Evolutionary conservation across 306 rosid genomes (phyloP).

Genomic region (Sesbania bispinosa): DNA sequence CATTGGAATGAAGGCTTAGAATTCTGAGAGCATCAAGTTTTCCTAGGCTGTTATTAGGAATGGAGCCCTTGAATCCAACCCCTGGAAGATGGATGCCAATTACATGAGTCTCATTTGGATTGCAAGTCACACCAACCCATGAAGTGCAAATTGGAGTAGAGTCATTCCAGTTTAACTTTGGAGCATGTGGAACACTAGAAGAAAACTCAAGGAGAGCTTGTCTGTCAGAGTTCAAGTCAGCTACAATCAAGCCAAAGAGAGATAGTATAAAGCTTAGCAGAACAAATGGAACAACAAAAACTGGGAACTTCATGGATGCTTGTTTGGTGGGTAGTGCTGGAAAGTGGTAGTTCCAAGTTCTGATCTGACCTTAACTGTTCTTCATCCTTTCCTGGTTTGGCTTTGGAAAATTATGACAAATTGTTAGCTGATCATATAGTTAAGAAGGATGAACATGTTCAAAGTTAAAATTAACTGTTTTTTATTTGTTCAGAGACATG

Average conservation of each 20-base stretch:
- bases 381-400: conserved; percentile 36
- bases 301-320: conserved; percentile 41
- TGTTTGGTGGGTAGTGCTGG: conserved; percentile 13
- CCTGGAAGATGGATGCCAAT: conserved; percentile 59
- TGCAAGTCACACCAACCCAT: conserved; percentile 65
- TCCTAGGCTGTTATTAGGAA: conserved; percentile 52
- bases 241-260: conserved; percentile 26
- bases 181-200: conserved; percentile 35
- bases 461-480: background rate
- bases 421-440: conserved; percentile 28
- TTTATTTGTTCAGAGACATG: no score
- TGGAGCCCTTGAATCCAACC: conserved; percentile 46
- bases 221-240: conserved; percentile 55
- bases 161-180: conserved; percentile 57
- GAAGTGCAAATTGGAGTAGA: conserved; percentile 48
- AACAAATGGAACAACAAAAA: conserved; percentile 24
- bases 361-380: conserved; percentile 16
- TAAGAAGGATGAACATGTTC: background rate
- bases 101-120: conserved; percentile 36
- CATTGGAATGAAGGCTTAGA: conserved; percentile 63
- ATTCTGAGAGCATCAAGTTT: conserved; percentile 52
- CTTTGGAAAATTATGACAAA: conserved; percentile 23
- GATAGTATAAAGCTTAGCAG: conserved; percentile 23
- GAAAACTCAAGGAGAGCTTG: conserved; percentile 55
- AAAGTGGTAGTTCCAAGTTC: conserved; percentile 7